Evolutionary conservation across 805 yeast genomes (phyloP).

Genomic region (Wickerhamomyces queroliae): DNA sequence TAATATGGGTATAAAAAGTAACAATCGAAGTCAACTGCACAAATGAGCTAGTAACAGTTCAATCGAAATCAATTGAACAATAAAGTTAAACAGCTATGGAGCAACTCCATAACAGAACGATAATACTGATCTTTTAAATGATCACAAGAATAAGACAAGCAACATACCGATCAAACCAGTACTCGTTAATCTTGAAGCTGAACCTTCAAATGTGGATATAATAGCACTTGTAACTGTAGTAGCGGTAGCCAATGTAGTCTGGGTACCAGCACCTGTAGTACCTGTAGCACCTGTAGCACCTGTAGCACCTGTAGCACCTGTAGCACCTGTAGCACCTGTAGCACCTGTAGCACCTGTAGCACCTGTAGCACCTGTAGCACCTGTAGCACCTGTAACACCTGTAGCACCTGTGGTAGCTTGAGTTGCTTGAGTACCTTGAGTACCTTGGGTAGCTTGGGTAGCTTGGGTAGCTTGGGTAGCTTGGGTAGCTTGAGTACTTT

Average conservation of each 20-base stretch:
- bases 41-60: too few relatives aligned
- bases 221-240: background rate
- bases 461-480: slow-evolving; percentile 2
- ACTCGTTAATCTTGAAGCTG: background rate
- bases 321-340: background rate
- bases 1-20: too few relatives aligned
- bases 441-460: background rate
- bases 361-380: slow-evolving; percentile 1
- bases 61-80: too few relatives aligned
- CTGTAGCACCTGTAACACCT: too few relatives aligned
- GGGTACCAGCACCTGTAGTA: background rate
- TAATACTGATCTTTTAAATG: too few relatives aligned
- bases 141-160: background rate
- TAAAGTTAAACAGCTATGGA: too few relatives aligned
- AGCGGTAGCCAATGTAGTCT: too few relatives aligned
- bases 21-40: too few relatives aligned
- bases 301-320: background rate
- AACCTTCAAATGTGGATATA: background rate
- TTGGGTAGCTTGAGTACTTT: background rate
- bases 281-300: background rate
- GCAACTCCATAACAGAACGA: too few relatives aligned
- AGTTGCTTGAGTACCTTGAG: too few relatives aligned
- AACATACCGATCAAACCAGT: background rate
- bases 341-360: too few relatives aligned
- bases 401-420: too few relatives aligned